Conservation (phyloP, 1,284 basidiomycete species). For the Cutaneotrichosporon cutaneum region DNA sequence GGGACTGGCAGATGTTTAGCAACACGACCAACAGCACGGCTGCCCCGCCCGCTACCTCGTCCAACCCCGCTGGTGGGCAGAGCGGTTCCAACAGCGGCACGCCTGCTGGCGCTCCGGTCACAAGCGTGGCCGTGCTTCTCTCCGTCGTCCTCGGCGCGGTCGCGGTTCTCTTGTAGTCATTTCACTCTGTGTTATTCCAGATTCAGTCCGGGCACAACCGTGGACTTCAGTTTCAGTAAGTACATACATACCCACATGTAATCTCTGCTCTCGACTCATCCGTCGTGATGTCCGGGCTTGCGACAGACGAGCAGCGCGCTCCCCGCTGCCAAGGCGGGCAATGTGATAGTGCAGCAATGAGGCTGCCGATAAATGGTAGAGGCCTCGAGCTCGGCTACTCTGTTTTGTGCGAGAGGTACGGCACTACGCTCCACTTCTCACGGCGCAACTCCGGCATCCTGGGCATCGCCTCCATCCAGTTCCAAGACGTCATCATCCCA, state of each 20-base stretch:
- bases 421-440: no score
- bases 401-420: background rate
- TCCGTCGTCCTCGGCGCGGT: slow-evolving; percentile 1
- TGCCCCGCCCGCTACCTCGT: background rate
- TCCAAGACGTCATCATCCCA: no score
- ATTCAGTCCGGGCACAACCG: background rate
- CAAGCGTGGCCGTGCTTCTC: background rate
- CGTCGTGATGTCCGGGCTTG: no score
- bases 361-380: no score
- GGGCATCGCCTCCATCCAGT: no score
- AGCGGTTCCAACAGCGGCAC: background rate
- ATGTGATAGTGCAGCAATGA: no score
- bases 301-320: no score
- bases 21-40: slow-evolving; percentile 6
- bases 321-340: no score
- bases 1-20: slow-evolving; percentile 44
- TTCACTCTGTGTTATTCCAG: background rate
- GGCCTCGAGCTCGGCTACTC: background rate
- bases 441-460: no score
- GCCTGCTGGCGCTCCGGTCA: background rate
- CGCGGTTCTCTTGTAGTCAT: background rate
- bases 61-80: background rate
- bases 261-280: no score
- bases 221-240: background rate
- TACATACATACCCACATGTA: no score